These are phyloP conservation scores for Metschnikowia koreensis DNA, from an alignment of 805 yeast species.

Conservation along the genomic window DNA sequence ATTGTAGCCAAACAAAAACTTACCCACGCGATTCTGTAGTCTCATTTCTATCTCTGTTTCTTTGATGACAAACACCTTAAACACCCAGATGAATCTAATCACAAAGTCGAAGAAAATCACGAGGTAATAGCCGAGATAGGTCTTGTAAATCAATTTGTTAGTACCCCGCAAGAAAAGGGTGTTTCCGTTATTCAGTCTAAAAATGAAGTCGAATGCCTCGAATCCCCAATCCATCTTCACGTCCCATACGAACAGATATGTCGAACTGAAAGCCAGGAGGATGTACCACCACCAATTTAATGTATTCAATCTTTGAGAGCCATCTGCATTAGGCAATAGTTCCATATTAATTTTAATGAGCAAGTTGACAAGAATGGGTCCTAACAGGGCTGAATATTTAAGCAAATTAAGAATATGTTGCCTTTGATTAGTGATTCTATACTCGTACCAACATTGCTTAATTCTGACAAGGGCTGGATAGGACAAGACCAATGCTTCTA, in stretches of 20 bases:
- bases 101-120: constrained; percentile 62
- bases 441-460: constrained; percentile 79
- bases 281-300: constrained; percentile 45
- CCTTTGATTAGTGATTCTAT: constrained; percentile 44
- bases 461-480: constrained; percentile 76
- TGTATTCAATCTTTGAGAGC: constrained; percentile 14
- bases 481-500: constrained; percentile 33
- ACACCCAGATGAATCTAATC: constrained; percentile 75
- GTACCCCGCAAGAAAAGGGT: constrained; percentile 20
- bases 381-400: constrained; percentile 70
- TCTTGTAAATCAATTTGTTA: constrained; percentile 25
- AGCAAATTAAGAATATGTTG: constrained; percentile 67
- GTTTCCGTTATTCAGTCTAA: constrained; percentile 11
- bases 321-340: constrained; percentile 3
- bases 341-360: constrained; percentile 20
- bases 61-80: constrained; percentile 45
- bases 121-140: constrained; percentile 44
- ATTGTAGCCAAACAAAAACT: constrained; percentile 37
- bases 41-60: constrained; percentile 23
- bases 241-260: constrained; percentile 88
- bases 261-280: constrained; percentile 57
- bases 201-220: constrained; percentile 43
- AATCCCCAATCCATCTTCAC: constrained; percentile 85
- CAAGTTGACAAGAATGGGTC: constrained; percentile 32
- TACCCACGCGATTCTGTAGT: constrained; percentile 17